A percentile compares a stretch with the other conserved stretches of the same genome.
phyloP scores from a whole-genome alignment of 148 eudicot genomes.

The Mesembryanthemum crystallinum region DNA sequence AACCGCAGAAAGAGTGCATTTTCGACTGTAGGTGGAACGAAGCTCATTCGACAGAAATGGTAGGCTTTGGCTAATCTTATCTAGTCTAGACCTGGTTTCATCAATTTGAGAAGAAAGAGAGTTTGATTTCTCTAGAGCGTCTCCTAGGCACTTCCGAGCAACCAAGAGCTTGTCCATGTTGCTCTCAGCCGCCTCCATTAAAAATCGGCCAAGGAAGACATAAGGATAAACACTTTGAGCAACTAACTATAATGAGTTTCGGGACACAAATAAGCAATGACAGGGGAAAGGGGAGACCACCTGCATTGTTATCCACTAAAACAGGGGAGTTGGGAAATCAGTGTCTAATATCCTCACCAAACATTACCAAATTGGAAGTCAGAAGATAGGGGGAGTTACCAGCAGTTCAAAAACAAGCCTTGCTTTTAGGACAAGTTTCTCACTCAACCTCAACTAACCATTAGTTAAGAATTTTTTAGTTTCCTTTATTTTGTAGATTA shows the following conservation, averaged over 20 bases:
- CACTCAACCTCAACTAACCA: conserved; percentile 44
- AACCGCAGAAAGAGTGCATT: conserved; percentile 39
- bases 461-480: not conserved
- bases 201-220: conserved; percentile 5
- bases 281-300: not conserved
- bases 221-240: conserved; percentile 4
- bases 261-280: conserved; percentile 3
- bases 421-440: conserved; percentile 42
- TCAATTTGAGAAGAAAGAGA: conserved; percentile 36
- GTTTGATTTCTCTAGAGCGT: conserved; percentile 50
- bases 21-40: conserved; percentile 25
- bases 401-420: conserved; percentile 55
- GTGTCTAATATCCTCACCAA: conserved; percentile 27
- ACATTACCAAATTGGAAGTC: conserved; percentile 46
- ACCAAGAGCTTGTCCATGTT: conserved; percentile 39
- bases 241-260: not conserved
- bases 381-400: conserved; percentile 24
- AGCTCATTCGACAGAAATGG: conserved; percentile 37
- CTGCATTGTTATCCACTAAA: not conserved
- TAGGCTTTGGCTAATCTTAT: conserved; percentile 27
- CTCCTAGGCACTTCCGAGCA: conserved; percentile 46
- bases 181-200: conserved; percentile 24
- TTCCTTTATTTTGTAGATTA: too few relatives aligned
- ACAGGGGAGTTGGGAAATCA: conserved; percentile 19
- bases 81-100: conserved; percentile 32